A percentile compares a stretch with the other conserved stretches of the same genome.
These are phyloP conservation scores for Aspergillus brunneoviolaceus DNA, from an alignment of 2,329 filamentous ascomycete species.

Conservation along the genomic window DNA sequence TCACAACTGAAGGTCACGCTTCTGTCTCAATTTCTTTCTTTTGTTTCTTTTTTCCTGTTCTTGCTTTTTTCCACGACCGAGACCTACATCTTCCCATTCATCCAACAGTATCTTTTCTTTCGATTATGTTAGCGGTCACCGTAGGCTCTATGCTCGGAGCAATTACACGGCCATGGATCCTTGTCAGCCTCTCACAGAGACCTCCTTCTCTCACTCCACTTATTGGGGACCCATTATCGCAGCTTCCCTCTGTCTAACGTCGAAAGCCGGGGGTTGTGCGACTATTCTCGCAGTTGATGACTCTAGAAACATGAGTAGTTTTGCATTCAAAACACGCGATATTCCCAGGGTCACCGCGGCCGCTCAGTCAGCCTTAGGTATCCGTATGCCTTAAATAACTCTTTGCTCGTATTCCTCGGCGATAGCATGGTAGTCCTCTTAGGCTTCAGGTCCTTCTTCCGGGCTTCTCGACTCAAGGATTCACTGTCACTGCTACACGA, in stretches of 20 bases:
- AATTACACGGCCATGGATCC: not conserved
- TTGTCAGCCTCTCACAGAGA: not conserved
- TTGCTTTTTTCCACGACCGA: not conserved
- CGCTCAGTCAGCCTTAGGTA: not conserved
- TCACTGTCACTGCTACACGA: no score
- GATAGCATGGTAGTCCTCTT: not conserved
- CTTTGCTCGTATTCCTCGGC: not conserved
- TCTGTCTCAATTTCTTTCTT: not conserved
- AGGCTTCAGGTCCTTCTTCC: not conserved
- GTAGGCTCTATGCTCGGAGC: not conserved
- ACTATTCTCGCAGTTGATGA: not conserved
- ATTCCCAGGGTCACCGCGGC: not conserved
- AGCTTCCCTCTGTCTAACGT: not conserved
- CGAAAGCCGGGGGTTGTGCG: not conserved
- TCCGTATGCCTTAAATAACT: not conserved
- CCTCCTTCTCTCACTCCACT: not conserved
- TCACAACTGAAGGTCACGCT: not conserved
- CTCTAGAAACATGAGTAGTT: not conserved
- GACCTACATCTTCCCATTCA: not conserved
- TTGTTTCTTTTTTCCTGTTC: not conserved
- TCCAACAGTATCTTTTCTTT: not conserved
- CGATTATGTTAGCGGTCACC: no score
- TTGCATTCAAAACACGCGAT: not conserved
- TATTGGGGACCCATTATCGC: not conserved
- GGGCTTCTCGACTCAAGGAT: no score